phyloP scores from a whole-genome alignment of 2,329 filamentous ascomycete genomes.

The Colletotrichum sp. region DNA sequence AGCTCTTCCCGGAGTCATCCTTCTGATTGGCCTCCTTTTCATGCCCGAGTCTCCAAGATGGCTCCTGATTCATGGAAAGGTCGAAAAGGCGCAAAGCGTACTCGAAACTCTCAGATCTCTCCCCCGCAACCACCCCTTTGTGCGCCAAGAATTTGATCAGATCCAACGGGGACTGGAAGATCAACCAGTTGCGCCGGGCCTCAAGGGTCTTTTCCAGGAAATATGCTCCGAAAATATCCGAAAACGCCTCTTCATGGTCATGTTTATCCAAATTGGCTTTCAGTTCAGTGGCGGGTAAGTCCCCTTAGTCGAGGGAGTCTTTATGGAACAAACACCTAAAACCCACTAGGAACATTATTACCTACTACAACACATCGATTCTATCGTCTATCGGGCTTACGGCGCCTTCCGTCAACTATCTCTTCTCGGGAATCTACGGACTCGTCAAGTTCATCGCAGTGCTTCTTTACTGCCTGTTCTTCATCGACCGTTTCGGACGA shows the following conservation, averaged over 20 bases:
- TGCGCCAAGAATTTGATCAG: not conserved
- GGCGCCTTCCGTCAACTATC: not conserved
- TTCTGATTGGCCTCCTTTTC: not conserved
- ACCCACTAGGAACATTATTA: not conserved
- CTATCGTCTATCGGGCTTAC: not conserved
- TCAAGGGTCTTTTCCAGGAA: not conserved
- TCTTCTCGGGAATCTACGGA: not conserved
- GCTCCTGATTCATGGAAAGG: not conserved
- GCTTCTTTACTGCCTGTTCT: not conserved
- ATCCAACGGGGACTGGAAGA: not conserved
- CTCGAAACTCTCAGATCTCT: not conserved
- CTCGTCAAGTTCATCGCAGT: not conserved
- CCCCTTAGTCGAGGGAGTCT: not conserved
- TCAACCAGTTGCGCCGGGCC: not conserved
- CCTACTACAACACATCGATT: not conserved
- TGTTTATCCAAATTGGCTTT: not conserved
- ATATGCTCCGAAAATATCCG: not conserved
- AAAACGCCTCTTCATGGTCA: not conserved
- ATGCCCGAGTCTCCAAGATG: conserved; percentile 5
- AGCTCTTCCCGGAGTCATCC: conserved; percentile 3
- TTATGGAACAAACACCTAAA: not conserved
- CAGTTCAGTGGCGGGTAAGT: not conserved
- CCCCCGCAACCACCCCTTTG: not conserved
- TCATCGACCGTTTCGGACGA: not conserved
- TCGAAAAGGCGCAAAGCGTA: not conserved